Evolutionary conservation across 2,329 filamentous ascomycete genomes (phyloP), one percentile per base, ranked within the genome.

Genomic region (Pseudonectria foliicola): DNA sequence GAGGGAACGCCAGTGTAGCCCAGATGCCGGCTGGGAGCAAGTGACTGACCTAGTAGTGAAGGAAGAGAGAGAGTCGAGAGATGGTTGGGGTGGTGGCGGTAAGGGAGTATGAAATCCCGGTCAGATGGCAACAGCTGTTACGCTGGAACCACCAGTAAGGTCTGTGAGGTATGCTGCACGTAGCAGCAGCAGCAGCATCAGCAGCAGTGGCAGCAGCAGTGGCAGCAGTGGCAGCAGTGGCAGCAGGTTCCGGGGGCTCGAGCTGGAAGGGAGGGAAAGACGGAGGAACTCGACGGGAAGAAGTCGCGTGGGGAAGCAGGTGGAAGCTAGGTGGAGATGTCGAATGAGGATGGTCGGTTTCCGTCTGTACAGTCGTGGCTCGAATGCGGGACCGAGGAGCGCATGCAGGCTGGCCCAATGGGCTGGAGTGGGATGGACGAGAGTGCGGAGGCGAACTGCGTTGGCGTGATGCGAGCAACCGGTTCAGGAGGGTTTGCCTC

Each of bases 321-420:
- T 37, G 40, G 49, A 52, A 52, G 40, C 51, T 46, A 52, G 54
- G 49, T 54, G 53, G 52, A 49, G 46, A 54, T 43, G 48, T 53
- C 53, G 55, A 57, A 56, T 57, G 54, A 57, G 55, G 46, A 50
- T 43, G 43, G 44, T 46, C 43, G 45, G 44, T 50, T 51, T 50
- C 51, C 48, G 44, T 53, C 51, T n/a, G n/a, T 50, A 55, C 48
- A 60, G 58, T 61, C 58, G 58, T 61, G 58, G 58, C 58, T 61
- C 58, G 58, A 61, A 55, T 61, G 55, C 55, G 54, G 53, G 50
- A 53, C 55, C 50, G 45, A 45, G 52, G 47, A 59, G 48, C 44
- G 49, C 52, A 60, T 61, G 58, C 57, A 60, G 50, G 55, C 45
- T 58, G 48, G 52, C 56, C 57, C 55, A 58, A 61, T 54, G 43